Evolutionary conservation across 495 filamentous ascomycete species (phyloP).

Genomic region (Neurospora terricola): DNA sequence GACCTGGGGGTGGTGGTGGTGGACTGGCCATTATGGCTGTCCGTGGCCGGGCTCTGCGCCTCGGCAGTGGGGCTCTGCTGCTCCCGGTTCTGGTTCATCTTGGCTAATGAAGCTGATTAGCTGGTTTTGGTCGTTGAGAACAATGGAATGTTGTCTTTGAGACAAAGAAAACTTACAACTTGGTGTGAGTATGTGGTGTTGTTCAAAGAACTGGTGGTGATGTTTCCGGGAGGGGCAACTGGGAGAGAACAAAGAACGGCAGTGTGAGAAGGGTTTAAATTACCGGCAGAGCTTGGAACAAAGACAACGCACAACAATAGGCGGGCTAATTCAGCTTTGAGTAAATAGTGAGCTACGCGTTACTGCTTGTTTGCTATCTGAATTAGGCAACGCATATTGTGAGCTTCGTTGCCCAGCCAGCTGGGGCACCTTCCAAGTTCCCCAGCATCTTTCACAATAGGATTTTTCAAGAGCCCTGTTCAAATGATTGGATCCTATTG

Average conservation of each 20-base stretch:
- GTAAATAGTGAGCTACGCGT: background rate
- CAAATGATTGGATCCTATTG: background rate
- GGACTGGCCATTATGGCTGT: background rate
- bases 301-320: background rate
- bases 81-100: background rate
- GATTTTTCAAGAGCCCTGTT: background rate
- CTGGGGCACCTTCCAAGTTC: background rate
- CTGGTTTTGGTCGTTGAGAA: background rate
- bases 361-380: background rate
- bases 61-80: background rate
- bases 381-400: background rate
- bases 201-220: background rate
- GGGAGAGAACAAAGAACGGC: background rate
- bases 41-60: background rate
- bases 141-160: background rate
- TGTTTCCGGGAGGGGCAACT: background rate
- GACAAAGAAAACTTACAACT: background rate
- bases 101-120: background rate
- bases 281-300: background rate
- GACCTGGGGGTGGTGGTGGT: background rate
- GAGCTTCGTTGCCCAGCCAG: background rate
- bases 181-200: background rate
- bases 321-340: background rate
- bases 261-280: background rate
- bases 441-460: background rate